A percentile compares a stretch with the other conserved stretches of the same genome.
phyloP scores from a whole-genome alignment of 345 rosid species.

The Anacardium occidentale region DNA sequence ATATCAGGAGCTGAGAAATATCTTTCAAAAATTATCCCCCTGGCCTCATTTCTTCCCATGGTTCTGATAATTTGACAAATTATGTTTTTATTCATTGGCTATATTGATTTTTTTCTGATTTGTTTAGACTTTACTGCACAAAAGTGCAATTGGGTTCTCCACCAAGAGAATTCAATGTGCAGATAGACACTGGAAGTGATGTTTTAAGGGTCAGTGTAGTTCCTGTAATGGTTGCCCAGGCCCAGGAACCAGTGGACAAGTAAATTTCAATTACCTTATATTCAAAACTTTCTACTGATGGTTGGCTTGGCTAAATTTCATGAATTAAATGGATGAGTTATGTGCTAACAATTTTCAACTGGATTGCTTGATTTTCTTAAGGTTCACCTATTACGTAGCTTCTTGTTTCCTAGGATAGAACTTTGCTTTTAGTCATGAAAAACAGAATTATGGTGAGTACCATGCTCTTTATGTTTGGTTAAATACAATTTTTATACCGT shows the following conservation, averaged over 20 bases:
- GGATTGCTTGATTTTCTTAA: constrained; percentile 30
- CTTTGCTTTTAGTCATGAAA: no score
- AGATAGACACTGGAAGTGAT: constrained; percentile 97
- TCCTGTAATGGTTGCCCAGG: constrained; percentile 88
- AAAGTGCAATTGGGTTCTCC: constrained; percentile 81
- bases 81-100: constrained; percentile 1
- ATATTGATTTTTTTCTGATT: neutral
- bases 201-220: constrained; percentile 89
- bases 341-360: constrained; percentile 3
- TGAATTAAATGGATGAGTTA: constrained; percentile 5
- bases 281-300: constrained; percentile 8
- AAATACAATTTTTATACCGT: neutral
- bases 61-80: constrained; percentile 1
- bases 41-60: neutral
- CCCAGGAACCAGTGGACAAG: constrained; percentile 77
- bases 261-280: constrained; percentile 25
- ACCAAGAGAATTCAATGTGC: no score
- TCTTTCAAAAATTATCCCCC: no score
- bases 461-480: neutral
- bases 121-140: constrained; percentile 75
- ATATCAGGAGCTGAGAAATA: no score
- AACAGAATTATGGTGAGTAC: no score
- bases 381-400: constrained; percentile 88
- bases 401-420: no score
- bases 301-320: neutral